phyloP scores from a whole-genome alignment of 2,329 filamentous ascomycete genomes.

The Ilyonectria mors-panacis region DNA sequence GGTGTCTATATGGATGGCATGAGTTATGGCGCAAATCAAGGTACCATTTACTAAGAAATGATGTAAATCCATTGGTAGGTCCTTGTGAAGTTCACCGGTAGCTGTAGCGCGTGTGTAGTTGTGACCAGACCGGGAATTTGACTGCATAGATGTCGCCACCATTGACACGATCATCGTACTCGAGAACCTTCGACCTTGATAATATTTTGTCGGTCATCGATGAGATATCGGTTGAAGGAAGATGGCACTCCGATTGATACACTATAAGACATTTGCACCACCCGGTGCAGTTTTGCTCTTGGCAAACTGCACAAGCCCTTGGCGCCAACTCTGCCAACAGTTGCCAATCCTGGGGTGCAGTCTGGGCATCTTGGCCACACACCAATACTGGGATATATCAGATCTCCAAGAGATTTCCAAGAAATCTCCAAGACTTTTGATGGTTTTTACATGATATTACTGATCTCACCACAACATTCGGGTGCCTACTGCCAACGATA shows the following conservation, averaged over 20 bases:
- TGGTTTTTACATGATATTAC: constrained; percentile 12
- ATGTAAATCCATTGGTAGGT: neutral
- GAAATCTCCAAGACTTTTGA: constrained; percentile 43
- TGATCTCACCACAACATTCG: neutral
- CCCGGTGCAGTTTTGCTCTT: constrained; percentile 44
- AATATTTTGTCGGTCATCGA: neutral
- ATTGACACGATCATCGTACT: neutral
- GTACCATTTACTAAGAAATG: neutral
- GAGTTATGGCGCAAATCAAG: neutral
- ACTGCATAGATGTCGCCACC: neutral
- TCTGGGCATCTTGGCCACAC: constrained; percentile 45
- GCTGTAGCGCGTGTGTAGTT: neutral
- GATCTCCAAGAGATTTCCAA: constrained; percentile 37
- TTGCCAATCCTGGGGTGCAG: constrained; percentile 38
- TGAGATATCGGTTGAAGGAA: neutral
- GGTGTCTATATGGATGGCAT: no score
- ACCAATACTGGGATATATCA: constrained; percentile 26
- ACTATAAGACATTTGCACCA: constrained; percentile 40
- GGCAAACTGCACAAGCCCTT: constrained; percentile 41
- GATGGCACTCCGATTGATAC: neutral
- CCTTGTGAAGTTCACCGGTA: neutral
- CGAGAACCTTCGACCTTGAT: neutral
- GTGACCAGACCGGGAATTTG: neutral
- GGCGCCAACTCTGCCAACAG: constrained; percentile 37
- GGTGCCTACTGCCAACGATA: constrained; percentile 1